Conservation (phyloP, 2,329 filamentous ascomycete species). For the Cadophora luteo-olivacea region DNA sequence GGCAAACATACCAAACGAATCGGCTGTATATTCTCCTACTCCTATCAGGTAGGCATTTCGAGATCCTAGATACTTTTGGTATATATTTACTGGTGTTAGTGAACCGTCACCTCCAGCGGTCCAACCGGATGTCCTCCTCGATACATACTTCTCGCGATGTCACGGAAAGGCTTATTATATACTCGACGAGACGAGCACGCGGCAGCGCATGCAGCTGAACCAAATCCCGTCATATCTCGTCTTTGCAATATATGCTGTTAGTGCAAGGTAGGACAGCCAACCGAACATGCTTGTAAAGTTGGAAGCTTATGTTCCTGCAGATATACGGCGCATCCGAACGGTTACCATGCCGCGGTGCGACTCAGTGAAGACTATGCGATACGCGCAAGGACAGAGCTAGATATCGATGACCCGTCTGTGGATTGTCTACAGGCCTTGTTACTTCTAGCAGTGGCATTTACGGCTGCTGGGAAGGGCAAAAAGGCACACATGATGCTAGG, state of each 20-base stretch:
- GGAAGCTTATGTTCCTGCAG: conserved; percentile 50
- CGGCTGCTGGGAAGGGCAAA: conserved; percentile 79
- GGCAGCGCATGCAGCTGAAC: conserved; percentile 74
- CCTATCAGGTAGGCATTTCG: conserved; percentile 46
- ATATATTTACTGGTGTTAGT: conserved; percentile 43
- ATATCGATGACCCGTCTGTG: conserved; percentile 81
- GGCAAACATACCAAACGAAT: conserved; percentile 47
- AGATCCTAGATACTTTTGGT: not conserved
- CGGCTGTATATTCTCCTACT: conserved; percentile 52
- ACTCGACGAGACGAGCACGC: conserved; percentile 76
- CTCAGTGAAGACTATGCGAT: conserved; percentile 75
- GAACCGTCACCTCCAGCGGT: conserved; percentile 54
- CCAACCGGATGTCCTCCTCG: conserved; percentile 68
- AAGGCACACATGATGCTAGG: conserved; percentile 87
- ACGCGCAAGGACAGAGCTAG: conserved; percentile 72
- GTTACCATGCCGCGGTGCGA: conserved; percentile 70
- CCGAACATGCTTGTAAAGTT: conserved; percentile 9
- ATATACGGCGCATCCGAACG: conserved; percentile 71
- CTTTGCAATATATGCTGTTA: conserved; percentile 66
- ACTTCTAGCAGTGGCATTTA: conserved; percentile 77
- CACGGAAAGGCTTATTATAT: conserved; percentile 86
- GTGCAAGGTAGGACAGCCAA: conserved; percentile 59
- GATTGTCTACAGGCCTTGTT: conserved; percentile 79
- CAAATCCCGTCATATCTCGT: conserved; percentile 53
- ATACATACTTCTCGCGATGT: conserved; percentile 80